Percentiles rank a stretch among this genome's conserved stretches.
phyloP scores from a whole-genome alignment of 2,329 filamentous ascomycete genomes.

The Domatiomyces globalis region DNA sequence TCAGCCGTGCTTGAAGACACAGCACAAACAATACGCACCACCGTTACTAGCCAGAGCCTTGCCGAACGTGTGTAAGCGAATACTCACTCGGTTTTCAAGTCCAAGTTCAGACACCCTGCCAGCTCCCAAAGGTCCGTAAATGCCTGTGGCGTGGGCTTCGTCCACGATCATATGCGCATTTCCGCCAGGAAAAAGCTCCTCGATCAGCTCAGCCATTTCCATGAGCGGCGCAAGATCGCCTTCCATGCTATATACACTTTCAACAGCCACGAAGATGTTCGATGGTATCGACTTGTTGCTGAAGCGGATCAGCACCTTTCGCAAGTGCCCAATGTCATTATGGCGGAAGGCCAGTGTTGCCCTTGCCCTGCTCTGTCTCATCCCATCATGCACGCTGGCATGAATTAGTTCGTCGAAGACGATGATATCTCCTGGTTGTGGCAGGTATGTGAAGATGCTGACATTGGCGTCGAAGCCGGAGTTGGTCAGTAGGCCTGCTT shows the following conservation, averaged over 20 bases:
- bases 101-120: slow-evolving; percentile 39
- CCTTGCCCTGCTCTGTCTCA: slow-evolving; percentile 48
- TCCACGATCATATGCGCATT: slow-evolving; percentile 46
- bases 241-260: slow-evolving; percentile 71
- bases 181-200: slow-evolving; percentile 39
- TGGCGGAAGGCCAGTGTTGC: slow-evolving; percentile 34
- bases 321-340: slow-evolving; percentile 30
- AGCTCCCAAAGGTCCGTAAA: slow-evolving; percentile 35
- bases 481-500: slow-evolving; percentile 45
- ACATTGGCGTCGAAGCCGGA: slow-evolving; percentile 55
- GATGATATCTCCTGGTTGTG: slow-evolving; percentile 47
- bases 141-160: slow-evolving; percentile 41
- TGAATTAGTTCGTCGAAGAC: slow-evolving; percentile 65
- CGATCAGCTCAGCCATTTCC: slow-evolving; percentile 45
- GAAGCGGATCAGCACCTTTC: slow-evolving; percentile 22
- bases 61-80: slow-evolving; percentile 38
- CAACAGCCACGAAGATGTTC: slow-evolving; percentile 55
- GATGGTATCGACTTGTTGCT: slow-evolving; percentile 6
- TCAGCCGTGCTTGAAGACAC: slow-evolving; percentile 4
- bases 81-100: slow-evolving; percentile 36
- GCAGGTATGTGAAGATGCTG: slow-evolving; percentile 46
- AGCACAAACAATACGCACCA: slow-evolving; percentile 32
- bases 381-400: slow-evolving; percentile 65
- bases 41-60: slow-evolving; percentile 49
- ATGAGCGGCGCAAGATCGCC: slow-evolving; percentile 55